Conservation (phyloP, 108 stramenopile genomes). For the Nitzschia sp. region DNA sequence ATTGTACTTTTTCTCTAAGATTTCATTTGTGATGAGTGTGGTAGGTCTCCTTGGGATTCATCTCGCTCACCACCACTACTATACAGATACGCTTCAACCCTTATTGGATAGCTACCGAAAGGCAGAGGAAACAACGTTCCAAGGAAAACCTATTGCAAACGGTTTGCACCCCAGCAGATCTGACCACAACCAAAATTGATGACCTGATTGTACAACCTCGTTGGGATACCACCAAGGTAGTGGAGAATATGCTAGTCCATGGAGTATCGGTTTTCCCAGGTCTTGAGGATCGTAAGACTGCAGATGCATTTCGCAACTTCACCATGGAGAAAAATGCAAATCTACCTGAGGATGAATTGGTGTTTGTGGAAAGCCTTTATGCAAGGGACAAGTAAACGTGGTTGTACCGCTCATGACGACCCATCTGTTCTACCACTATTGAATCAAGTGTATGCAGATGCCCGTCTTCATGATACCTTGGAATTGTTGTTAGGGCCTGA, state of each 20-base stretch:
- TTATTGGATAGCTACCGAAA: neutral
- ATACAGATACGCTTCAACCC: neutral
- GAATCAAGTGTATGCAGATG: constrained; percentile 25
- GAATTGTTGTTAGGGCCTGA: constrained; percentile 32
- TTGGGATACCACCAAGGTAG: neutral
- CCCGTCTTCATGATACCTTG: constrained; percentile 9
- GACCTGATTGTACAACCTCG: constrained; percentile 17
- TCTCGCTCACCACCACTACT: neutral
- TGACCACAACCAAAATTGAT: constrained; percentile 9
- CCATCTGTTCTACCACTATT: constrained; percentile 5
- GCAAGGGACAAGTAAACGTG: constrained; percentile 4
- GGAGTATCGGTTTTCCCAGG: constrained; percentile 22
- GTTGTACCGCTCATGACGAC: constrained; percentile 14
- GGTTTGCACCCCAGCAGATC: constrained; percentile 7
- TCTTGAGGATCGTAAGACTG: neutral
- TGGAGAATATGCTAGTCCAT: constrained; percentile 9
- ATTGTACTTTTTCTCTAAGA: neutral
- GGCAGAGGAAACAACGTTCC: neutral
- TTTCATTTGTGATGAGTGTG: neutral
- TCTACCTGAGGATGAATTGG: neutral
- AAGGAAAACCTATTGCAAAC: constrained; percentile 13
- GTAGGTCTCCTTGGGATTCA: neutral
- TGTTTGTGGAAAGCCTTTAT: neutral
- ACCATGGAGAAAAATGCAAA: constrained; percentile 10
- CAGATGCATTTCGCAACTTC: constrained; percentile 16